Evolutionary conservation across 139 green algal genomes (phyloP), one percentile per base, ranked within the genome.

Genomic region (Micractinium sp.): DNA sequence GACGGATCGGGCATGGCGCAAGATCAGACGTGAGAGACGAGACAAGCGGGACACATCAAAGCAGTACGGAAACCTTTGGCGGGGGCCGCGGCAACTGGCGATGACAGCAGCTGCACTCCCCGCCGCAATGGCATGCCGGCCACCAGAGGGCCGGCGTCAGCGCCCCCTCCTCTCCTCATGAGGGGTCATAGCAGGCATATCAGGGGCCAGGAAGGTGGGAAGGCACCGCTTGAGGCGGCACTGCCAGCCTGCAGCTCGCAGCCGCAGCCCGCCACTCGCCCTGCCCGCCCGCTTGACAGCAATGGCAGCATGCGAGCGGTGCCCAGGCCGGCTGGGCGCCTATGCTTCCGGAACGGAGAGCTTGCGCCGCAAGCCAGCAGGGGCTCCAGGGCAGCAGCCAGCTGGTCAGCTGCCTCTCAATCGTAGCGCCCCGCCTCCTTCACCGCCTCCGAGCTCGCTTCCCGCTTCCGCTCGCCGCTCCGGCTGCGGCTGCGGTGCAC

Each of bases 401-500:
- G 16, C 15, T 29, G 36, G 16, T 0, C 16, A 7, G 33, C n/a
- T 31, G 74, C 74, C 9, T 56, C 47, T 76, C 69, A 76, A 31
- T 80, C 74, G 35, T 82, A 60, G 0, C 77, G 77, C 35, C 38
- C 77, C 23, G 38, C 77, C 77, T 61, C 77, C 25, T 61, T 18
- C 22, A 9, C 31, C 38, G 77, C 35, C 38, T 60, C 77, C 39
- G 47, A 9, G 47, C 47, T 56, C 7, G 47, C 47, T 9, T 63
- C 35, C 23, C 38, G 22, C 77, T 60, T 20, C 63, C 63, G 63
- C 82, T 87, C 53, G 19, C 36, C 63, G 82, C 82, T 87, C 35
- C 82, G 61, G 82, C 82, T 87, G 53, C 82, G 61, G 82, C 63
- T 79, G 82, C 82, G 82, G 14, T 27, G 74, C 74, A 29, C 29